Percentiles rank a stretch among this genome's conserved stretches.
phyloP scores from a whole-genome alignment of 495 filamentous ascomycete genomes.

The Penicillium subrubescens region DNA sequence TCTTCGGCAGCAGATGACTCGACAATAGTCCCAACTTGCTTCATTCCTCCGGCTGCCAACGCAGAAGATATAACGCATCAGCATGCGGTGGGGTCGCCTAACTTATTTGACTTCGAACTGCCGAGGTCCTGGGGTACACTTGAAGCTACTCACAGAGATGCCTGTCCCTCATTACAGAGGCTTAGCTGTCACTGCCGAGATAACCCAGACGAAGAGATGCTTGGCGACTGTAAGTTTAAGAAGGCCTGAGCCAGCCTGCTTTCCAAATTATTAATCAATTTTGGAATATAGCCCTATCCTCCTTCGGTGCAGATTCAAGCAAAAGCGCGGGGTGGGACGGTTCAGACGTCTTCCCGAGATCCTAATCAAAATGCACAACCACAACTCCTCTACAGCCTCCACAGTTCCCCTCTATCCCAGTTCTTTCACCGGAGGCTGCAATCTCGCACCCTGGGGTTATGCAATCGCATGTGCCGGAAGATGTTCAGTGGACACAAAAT shows the following conservation, averaged over 20 bases:
- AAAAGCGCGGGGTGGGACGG: background rate
- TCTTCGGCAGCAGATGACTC: background rate
- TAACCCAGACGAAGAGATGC: background rate
- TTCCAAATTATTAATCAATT: background rate
- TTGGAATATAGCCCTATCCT: background rate
- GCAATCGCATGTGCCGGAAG: background rate
- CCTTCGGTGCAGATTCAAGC: background rate
- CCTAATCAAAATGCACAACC: background rate
- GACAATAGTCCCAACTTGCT: background rate
- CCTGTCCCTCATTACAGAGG: background rate
- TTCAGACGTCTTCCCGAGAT: background rate
- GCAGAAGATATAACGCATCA: background rate
- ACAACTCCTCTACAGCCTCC: background rate
- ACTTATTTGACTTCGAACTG: constrained; percentile 1
- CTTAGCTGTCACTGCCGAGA: background rate
- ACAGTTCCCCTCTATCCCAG: background rate
- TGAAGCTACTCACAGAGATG: background rate
- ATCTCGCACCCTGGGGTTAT: background rate
- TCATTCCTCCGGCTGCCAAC: background rate
- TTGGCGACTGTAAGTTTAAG: background rate
- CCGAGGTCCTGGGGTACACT: background rate
- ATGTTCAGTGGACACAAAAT: constrained; percentile 1
- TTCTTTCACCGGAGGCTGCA: background rate
- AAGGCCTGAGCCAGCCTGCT: background rate
- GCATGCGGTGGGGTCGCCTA: background rate